phyloP scores from a whole-genome alignment of 352 stramenopile genomes.

The Phytopythium helicoides region DNA sequence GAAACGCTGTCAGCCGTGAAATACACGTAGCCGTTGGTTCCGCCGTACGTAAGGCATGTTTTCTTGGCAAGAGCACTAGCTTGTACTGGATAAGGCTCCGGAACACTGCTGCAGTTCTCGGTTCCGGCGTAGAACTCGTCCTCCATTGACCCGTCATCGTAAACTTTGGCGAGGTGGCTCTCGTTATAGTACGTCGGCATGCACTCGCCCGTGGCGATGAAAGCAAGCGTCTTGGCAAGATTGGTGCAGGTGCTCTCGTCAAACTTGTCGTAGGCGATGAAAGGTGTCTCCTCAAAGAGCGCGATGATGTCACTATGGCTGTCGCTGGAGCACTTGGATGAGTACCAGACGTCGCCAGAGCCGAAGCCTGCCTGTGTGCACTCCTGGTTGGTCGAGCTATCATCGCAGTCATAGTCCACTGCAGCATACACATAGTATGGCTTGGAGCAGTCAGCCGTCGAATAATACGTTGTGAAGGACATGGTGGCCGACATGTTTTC shows the following conservation, averaged over 20 bases:
- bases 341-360: background rate
- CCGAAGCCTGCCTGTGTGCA: background rate
- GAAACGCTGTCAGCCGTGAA: background rate
- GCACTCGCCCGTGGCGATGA: conserved; percentile 7
- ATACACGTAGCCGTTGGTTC: background rate
- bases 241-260: background rate
- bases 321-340: background rate
- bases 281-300: background rate
- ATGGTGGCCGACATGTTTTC: background rate
- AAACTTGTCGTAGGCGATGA: background rate
- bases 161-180: background rate
- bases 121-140: background rate
- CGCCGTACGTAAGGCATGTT: background rate
- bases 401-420: background rate
- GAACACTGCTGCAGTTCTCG: background rate
- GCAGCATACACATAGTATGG: no score
- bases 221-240: background rate
- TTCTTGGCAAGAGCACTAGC: background rate
- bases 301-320: background rate
- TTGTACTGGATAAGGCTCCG: no score
- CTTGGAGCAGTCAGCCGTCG: no score
- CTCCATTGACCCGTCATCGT: background rate
- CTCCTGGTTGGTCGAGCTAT: background rate
- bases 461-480: no score
- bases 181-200: conserved; percentile 4